These are phyloP conservation scores for Pythium catenulatum DNA, from an alignment of 352 stramenopile species.

Conservation along the genomic window DNA sequence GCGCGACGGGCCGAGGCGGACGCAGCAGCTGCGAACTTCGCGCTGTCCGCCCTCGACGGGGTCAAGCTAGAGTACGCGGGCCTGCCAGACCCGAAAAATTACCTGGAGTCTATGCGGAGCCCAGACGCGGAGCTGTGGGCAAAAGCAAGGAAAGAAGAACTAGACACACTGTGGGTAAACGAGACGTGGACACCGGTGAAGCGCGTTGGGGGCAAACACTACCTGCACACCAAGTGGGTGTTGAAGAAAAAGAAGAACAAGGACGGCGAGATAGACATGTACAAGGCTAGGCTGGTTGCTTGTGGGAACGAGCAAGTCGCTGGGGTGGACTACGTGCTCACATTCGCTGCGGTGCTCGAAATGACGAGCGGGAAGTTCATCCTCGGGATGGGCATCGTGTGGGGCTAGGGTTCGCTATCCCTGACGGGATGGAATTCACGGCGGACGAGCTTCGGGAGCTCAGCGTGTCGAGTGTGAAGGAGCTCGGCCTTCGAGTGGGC, in stretches of 20 bases:
- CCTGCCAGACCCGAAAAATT: too few relatives aligned
- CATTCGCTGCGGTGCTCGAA: conserved; percentile 62
- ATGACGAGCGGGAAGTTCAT: conserved; percentile 58
- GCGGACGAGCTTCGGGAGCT: neutral
- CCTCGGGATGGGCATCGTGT: conserved; percentile 23
- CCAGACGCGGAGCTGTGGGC: too few relatives aligned
- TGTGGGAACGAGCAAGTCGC: conserved; percentile 53
- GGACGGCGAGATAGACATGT: conserved; percentile 32
- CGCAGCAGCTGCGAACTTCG: too few relatives aligned
- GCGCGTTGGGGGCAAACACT: neutral
- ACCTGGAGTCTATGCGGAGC: too few relatives aligned
- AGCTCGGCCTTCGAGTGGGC: conserved; percentile 44
- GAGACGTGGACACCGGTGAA: neutral
- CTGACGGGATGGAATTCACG: conserved; percentile 43
- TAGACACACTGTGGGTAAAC: too few relatives aligned
- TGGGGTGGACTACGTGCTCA: conserved; percentile 46
- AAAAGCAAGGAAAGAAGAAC: too few relatives aligned
- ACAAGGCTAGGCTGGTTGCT: conserved; percentile 56
- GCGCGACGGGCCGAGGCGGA: too few relatives aligned
- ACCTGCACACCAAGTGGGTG: conserved; percentile 62
- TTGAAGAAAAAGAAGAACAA: conserved; percentile 60
- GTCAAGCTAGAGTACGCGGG: too few relatives aligned
- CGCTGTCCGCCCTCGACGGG: too few relatives aligned
- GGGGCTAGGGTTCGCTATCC: conserved; percentile 44
- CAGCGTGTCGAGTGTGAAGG: conserved; percentile 1